A percentile compares a stretch with the other conserved stretches of the same genome.
Conservation (phyloP, 352 stramenopile genomes). For the Phytopythium kandeliae region DNA sequence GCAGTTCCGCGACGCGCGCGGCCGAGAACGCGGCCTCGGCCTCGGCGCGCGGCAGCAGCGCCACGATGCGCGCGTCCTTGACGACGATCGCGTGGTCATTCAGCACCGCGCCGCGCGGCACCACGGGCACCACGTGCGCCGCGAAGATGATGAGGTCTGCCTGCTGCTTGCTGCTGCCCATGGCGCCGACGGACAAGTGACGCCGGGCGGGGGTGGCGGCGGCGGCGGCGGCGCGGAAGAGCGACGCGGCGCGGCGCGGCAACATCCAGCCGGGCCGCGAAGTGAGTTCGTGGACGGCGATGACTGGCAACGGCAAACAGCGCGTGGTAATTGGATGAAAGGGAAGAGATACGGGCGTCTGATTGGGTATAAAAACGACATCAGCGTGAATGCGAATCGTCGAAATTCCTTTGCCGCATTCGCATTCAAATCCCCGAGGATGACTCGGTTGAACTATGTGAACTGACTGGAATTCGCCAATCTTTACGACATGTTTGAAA, state of each 20-base stretch:
- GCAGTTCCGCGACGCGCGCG: constrained; percentile 33
- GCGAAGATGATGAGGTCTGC: constrained; percentile 78
- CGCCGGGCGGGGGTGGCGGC: background rate
- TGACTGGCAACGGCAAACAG: background rate
- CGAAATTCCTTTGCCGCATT: background rate
- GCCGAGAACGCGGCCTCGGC: constrained; percentile 45
- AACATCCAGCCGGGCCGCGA: too few relatives aligned
- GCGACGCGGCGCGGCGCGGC: background rate
- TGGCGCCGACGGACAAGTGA: constrained; percentile 4
- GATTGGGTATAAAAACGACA: too few relatives aligned
- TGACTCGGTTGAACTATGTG: too few relatives aligned
- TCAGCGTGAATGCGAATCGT: constrained; percentile 5
- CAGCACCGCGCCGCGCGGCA: constrained; percentile 64
- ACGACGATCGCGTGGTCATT: constrained; percentile 76
- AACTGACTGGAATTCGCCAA: too few relatives aligned
- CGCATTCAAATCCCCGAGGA: too few relatives aligned
- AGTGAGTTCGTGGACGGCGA: background rate
- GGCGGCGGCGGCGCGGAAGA: background rate
- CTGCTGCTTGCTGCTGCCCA: constrained; percentile 19
- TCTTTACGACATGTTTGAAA: too few relatives aligned
- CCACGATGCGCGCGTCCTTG: constrained; percentile 60
- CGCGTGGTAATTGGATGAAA: background rate
- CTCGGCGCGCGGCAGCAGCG: constrained; percentile 56
- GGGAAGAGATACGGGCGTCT: background rate
- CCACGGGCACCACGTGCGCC: constrained; percentile 73